Percentiles rank a stretch among this genome's conserved stretches.
Conservation (phyloP, 108 stramenopile genomes). For the Skeletonema potamos region DNA sequence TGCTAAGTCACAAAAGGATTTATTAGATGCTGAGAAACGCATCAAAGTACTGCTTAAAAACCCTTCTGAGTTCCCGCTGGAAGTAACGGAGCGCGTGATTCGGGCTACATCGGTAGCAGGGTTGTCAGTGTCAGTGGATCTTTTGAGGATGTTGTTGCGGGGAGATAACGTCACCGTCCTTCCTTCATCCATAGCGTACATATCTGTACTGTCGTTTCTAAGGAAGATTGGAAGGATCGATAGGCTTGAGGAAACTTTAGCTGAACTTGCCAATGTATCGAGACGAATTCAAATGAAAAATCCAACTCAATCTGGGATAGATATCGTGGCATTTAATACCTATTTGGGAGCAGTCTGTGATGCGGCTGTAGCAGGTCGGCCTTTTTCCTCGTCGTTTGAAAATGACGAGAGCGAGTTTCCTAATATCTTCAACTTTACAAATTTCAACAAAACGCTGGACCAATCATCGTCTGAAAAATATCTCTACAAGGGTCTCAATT, state of each 20-base stretch:
- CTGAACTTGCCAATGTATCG: constrained; percentile 33
- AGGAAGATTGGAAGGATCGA: constrained; percentile 44
- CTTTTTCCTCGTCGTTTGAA: constrained; percentile 1
- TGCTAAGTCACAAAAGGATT: constrained; percentile 32
- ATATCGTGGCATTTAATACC: constrained; percentile 65
- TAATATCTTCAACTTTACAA: constrained; percentile 14
- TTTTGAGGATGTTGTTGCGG: constrained; percentile 35
- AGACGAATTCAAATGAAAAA: constrained; percentile 8
- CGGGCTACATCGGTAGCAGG: constrained; percentile 62
- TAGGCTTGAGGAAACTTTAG: constrained; percentile 37
- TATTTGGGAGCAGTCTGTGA: constrained; percentile 74
- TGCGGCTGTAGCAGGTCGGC: constrained; percentile 28
- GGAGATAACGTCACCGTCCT: constrained; percentile 9
- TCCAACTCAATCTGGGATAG: constrained; percentile 10
- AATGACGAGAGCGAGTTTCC: constrained; percentile 2
- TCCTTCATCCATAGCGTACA: constrained; percentile 52
- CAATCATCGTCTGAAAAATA: constrained; percentile 28
- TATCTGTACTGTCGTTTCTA: constrained; percentile 48
- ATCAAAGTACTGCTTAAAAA: constrained; percentile 9
- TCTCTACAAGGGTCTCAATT: constrained; percentile 36
- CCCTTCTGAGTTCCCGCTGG: constrained; percentile 25
- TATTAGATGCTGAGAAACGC: constrained; percentile 27
- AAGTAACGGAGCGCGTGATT: constrained; percentile 61
- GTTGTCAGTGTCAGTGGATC: constrained; percentile 46
- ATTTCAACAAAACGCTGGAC: constrained; percentile 6